Conservation (phyloP, 441 rosid genomes). For the Croton setiger region DNA sequence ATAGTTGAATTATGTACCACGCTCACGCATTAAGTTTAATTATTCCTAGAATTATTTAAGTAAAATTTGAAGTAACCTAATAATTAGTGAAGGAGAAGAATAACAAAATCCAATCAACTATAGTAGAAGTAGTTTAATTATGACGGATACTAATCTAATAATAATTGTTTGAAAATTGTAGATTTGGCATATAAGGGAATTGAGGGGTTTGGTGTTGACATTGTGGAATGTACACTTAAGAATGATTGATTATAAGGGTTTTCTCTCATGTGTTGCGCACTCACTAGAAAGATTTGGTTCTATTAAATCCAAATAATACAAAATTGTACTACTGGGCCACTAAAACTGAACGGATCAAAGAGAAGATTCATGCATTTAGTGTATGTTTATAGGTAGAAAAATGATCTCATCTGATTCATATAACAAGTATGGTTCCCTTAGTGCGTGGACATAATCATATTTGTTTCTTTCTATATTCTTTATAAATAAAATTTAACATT, state of each 20-base stretch:
- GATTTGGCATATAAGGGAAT: not conserved
- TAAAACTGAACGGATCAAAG: not conserved
- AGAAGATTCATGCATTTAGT: slow-evolving; percentile 15
- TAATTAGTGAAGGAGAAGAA: not conserved
- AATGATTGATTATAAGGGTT: slow-evolving; percentile 12
- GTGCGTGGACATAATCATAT: slow-evolving; percentile 32
- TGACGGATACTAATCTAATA: not conserved
- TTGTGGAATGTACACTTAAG: slow-evolving; percentile 14
- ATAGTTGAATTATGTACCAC: too few relatives aligned
- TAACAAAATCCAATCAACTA: not conserved
- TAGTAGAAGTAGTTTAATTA: not conserved
- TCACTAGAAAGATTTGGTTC: slow-evolving; percentile 21
- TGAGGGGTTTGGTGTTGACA: not conserved
- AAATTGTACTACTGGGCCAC: not conserved
- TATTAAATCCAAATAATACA: slow-evolving; percentile 8
- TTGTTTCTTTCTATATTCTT: slow-evolving; percentile 10
- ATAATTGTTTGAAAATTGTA: not conserved
- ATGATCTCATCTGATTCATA: not conserved
- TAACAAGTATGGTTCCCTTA: slow-evolving; percentile 13
- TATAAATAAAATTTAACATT: slow-evolving; percentile 4
- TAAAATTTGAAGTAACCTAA: too few relatives aligned
- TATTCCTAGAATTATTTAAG: too few relatives aligned
- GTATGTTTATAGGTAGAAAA: not conserved
- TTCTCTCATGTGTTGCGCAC: slow-evolving; percentile 33
- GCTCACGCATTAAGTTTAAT: too few relatives aligned